Evolutionary conservation across 2,329 filamentous ascomycete species (phyloP).

Genomic region (Diatrype stigma): DNA sequence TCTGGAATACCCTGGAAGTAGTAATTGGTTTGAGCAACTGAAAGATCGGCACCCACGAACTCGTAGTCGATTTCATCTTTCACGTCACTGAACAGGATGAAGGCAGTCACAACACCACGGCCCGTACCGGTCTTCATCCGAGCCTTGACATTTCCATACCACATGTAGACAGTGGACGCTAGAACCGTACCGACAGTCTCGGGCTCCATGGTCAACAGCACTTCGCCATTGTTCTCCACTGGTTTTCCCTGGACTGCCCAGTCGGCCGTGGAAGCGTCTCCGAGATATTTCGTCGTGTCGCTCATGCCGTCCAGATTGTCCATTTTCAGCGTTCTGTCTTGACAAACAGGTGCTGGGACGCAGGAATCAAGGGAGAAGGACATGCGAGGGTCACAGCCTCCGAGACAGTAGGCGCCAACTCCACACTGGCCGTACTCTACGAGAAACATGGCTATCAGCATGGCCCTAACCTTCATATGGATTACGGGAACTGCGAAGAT

Average conservation of each 20-base stretch:
- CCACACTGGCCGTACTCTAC: constrained; percentile 90
- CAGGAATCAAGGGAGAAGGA: constrained; percentile 83
- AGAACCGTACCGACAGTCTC: constrained; percentile 83
- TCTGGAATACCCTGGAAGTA: constrained; percentile 92
- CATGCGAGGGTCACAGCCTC: constrained; percentile 85
- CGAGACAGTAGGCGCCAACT: constrained; percentile 90
- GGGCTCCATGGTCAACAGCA: constrained; percentile 85
- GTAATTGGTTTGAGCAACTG: constrained; percentile 85
- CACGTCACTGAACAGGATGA: constrained; percentile 91
- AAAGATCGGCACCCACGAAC: constrained; percentile 77
- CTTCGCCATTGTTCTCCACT: constrained; percentile 60
- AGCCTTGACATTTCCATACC: constrained; percentile 92
- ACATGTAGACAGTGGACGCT: constrained; percentile 81
- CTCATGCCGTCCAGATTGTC: constrained; percentile 64
- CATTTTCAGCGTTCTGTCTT: constrained; percentile 71
- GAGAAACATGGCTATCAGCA: constrained; percentile 8
- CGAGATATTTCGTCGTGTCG: constrained; percentile 77
- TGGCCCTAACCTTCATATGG: background rate
- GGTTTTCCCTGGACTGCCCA: constrained; percentile 86
- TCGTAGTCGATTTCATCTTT: constrained; percentile 99
- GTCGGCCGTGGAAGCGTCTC: constrained; percentile 72
- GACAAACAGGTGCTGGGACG: constrained; percentile 76
- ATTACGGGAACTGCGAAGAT: constrained; percentile 3
- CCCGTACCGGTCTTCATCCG: constrained; percentile 81
- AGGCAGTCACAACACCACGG: constrained; percentile 88